Evolutionary conservation across 164 flowering plant species (phyloP).

Genomic region (Vitis cinerea): DNA sequence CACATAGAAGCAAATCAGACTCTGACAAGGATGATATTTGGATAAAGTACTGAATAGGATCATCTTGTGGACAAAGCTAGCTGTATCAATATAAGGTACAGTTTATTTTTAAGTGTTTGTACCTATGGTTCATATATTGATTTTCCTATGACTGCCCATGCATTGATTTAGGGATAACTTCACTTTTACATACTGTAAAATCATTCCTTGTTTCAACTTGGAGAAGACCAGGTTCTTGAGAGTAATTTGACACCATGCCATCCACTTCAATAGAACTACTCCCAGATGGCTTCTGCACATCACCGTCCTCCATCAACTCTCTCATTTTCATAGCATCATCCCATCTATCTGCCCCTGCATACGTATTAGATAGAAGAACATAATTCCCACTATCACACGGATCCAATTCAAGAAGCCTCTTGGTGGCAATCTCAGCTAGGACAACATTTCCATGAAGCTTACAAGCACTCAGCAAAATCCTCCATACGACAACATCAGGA

Average conservation of each 20-base stretch:
- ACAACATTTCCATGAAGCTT: constrained; percentile 52
- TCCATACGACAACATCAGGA: constrained; percentile 61
- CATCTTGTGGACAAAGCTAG: too few relatives aligned
- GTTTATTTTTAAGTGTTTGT: too few relatives aligned
- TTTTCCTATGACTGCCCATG: not conserved
- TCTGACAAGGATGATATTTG: too few relatives aligned
- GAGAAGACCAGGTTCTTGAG: not conserved
- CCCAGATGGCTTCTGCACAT: constrained; percentile 54
- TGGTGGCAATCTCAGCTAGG: constrained; percentile 52
- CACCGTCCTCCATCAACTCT: constrained; percentile 42
- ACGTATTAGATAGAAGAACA: constrained; percentile 56
- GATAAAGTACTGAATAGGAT: too few relatives aligned
- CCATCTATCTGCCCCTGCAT: constrained; percentile 68
- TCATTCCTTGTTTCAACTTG: not conserved
- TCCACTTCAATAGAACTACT: constrained; percentile 50
- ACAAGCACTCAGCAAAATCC: constrained; percentile 66
- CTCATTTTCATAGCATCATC: constrained; percentile 47
- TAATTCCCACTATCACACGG: constrained; percentile 57
- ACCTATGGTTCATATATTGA: too few relatives aligned
- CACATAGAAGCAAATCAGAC: too few relatives aligned
- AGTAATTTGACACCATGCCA: not conserved
- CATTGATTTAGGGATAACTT: not conserved
- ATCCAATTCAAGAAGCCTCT: constrained; percentile 57
- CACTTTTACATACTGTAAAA: not conserved
- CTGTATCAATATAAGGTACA: too few relatives aligned